Percentiles rank a stretch among this genome's conserved stretches.
phyloP scores from a whole-genome alignment of 139 green algal species.

The Parachlorella kessleri region DNA sequence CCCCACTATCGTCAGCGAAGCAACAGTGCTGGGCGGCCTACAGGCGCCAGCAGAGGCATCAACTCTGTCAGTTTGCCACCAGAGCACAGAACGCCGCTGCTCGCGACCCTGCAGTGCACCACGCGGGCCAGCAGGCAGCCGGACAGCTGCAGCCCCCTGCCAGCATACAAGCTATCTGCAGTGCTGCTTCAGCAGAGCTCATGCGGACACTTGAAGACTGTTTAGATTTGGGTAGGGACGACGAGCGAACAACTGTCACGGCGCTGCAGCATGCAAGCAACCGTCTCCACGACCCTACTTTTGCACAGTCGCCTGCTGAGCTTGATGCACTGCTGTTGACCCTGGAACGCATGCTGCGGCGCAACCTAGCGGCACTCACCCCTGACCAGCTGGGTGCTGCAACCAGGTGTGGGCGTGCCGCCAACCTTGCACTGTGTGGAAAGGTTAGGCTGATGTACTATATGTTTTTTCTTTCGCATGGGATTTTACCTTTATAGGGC shows the following conservation, averaged over 20 bases:
- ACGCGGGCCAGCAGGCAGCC: too few species aligned
- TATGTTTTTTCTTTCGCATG: too few species aligned
- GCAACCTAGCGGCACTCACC: not conserved
- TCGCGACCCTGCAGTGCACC: not conserved
- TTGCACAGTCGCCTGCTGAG: not conserved
- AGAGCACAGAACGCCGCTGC: not conserved
- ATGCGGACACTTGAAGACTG: too few species aligned
- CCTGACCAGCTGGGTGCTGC: slow-evolving; percentile 19
- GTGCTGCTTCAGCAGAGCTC: too few species aligned
- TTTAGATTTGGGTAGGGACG: too few species aligned
- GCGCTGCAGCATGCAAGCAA: not conserved
- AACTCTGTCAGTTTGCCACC: too few species aligned
- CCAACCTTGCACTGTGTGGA: too few species aligned
- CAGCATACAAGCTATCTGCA: too few species aligned
- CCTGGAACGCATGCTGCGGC: slow-evolving; percentile 11
- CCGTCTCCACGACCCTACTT: too few species aligned
- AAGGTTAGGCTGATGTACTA: too few species aligned
- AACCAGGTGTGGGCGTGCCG: slow-evolving; percentile 1
- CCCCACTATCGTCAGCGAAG: not conserved
- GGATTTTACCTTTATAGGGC: too few species aligned
- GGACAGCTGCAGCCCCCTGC: too few species aligned
- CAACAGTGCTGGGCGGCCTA: not conserved
- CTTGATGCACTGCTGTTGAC: slow-evolving; percentile 7
- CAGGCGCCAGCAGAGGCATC: not conserved
- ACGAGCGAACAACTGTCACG: not conserved